Evolutionary conservation across 768 basidiomycete species (phyloP), one percentile per base, ranked within the genome.

Genomic region (Plicaturopsis crispa): DNA sequence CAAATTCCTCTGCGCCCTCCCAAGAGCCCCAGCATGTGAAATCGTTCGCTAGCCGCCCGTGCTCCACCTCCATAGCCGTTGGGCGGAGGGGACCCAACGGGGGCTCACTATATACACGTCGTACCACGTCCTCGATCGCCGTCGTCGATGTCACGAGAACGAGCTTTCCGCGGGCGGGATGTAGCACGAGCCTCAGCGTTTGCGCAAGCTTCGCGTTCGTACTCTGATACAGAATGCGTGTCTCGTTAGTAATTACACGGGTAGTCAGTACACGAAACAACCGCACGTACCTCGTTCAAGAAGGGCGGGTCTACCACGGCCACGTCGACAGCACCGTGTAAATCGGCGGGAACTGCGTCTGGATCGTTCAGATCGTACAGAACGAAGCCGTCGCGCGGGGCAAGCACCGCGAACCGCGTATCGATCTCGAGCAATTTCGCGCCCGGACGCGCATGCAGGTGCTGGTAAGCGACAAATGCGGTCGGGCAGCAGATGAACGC

Each of bases 401-500:
- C 53, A 13, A 70, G 56, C 4, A 68, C 57, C 16, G 51, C 52
- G 43, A 70, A 70, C 2, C 69, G 60, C 21, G 62, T 57, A 35
- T 72, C 69, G 33, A 58, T 56, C 46, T 70, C 69, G 12, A 72
- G 55, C 17, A 72, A 52, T 6, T 47, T 43, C 11, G 67, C 61
- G 12, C 52, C 53, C 18, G 33, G 8, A 10, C 8, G 18, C 10
- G 8, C 10, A 20, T 34, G 18, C 13, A 13, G 19, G 19, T 34
- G 8, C 36, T 70, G 66, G 48, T 67, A 70, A 2, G 66, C 68
- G n/a, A 72, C 68, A 30, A 65, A 72, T 2, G 54, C 64, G 2
- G 69, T 72, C 16, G 69, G 69, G 44, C 66, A 66, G 51, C 66
- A 72, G 18, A 72, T 31, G 44, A 69, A 72, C 3, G 62, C 68